Percentiles rank a stretch among this genome's conserved stretches.
phyloP scores from a whole-genome alignment of 2,329 filamentous ascomycete species.

The Fusarium sp. region DNA sequence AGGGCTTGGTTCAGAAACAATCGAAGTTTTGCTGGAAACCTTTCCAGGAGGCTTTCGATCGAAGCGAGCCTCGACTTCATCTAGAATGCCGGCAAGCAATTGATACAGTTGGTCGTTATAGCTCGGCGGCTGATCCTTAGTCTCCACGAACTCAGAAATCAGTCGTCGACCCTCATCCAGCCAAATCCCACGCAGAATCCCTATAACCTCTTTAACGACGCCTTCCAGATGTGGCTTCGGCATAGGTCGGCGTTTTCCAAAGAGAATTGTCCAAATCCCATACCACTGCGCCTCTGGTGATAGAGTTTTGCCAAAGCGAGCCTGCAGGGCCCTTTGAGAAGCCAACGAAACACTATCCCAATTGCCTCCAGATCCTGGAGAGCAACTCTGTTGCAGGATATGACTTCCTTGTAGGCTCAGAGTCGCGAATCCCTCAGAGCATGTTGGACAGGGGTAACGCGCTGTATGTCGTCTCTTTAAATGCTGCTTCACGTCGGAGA shows the following conservation, averaged over 20 bases:
- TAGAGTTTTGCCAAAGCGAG: rapidly evolving
- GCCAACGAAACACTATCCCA: background rate
- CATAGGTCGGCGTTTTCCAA: no score
- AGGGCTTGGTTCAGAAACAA: rapidly evolving
- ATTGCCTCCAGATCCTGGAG: rapidly evolving
- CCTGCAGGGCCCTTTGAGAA: background rate
- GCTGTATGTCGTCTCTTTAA: background rate
- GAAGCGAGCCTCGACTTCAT: background rate
- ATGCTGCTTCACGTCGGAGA: background rate
- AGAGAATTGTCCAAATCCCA: background rate
- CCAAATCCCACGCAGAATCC: background rate
- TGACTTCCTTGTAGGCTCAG: background rate
- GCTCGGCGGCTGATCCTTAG: background rate
- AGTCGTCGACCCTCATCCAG: background rate
- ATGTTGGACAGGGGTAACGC: background rate
- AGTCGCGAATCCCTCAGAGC: rapidly evolving
- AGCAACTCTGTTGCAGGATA: background rate
- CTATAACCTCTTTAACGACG: background rate
- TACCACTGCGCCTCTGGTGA: background rate
- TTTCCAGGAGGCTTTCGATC: rapidly evolving
- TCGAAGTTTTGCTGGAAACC: background rate
- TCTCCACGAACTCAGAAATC: rapidly evolving
- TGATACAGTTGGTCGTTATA: background rate
- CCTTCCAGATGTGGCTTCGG: background rate
- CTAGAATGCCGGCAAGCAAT: background rate